Evolutionary conservation across 768 basidiomycete genomes (phyloP).

Genomic region (Floccularia luteovirens): DNA sequence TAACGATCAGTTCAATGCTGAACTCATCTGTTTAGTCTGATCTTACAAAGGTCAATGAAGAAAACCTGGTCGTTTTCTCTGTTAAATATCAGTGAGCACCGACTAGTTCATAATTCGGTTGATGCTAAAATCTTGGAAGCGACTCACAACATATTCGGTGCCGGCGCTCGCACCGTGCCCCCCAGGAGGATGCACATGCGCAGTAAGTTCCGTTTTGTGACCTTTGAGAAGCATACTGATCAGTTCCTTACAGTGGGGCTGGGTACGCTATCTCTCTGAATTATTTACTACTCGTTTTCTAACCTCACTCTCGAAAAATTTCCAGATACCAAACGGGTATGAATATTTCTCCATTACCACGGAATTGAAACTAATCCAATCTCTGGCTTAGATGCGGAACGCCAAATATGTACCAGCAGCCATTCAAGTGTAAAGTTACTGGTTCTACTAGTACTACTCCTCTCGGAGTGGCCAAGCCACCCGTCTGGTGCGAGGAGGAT

Average conservation of each 20-base stretch:
- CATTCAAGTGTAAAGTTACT: conserved; percentile 43
- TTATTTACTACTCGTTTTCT: no score
- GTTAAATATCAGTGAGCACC: conserved; percentile 33
- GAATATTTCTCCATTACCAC: conserved; percentile 4
- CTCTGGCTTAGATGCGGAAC: conserved; percentile 32
- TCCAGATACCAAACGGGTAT: conserved; percentile 35
- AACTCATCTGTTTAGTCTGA: conserved; percentile 28
- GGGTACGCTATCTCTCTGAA: no score
- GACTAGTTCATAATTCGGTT: neutral
- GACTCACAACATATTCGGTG: conserved; percentile 36
- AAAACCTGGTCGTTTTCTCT: conserved; percentile 45
- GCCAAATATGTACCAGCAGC: conserved; percentile 43
- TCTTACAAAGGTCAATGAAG: conserved; percentile 33
- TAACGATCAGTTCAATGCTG: neutral
- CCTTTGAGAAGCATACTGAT: conserved; percentile 1
- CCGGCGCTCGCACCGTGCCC: conserved; percentile 42
- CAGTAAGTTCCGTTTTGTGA: conserved; percentile 24
- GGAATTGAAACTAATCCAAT: neutral
- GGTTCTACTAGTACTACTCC: conserved; percentile 29
- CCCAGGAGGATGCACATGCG: conserved; percentile 47
- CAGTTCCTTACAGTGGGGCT: conserved; percentile 37
- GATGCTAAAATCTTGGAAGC: conserved; percentile 43
- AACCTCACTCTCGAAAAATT: no score
- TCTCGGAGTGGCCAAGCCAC: conserved; percentile 32
- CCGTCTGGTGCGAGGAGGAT: conserved; percentile 47